phyloP scores from a whole-genome alignment of 208 protist genomes.

The Leishmania arabica region DNA sequence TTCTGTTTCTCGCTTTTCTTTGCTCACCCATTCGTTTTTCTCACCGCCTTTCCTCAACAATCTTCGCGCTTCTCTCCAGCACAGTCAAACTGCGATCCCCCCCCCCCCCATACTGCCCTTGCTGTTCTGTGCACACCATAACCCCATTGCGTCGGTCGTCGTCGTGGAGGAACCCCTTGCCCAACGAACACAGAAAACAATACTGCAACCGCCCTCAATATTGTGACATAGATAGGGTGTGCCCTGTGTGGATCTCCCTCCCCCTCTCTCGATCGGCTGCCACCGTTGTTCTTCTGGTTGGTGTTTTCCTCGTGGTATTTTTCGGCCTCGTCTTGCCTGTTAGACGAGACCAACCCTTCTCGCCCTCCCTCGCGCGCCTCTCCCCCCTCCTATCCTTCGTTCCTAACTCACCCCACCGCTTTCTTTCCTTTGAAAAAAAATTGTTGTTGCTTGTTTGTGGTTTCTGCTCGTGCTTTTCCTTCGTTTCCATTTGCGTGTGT shows the following conservation, averaged over 20 bases:
- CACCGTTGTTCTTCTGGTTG: neutral
- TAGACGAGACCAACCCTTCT: too few species aligned
- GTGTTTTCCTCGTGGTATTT: too few species aligned
- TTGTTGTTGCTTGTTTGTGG: neutral
- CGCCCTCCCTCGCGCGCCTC: too few species aligned
- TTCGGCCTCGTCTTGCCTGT: too few species aligned
- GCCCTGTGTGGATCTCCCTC: neutral
- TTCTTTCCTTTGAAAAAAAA: neutral
- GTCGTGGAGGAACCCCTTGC: neutral
- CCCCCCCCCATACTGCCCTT: neutral
- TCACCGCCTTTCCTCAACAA: neutral
- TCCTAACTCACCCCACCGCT: neutral
- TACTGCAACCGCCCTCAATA: neutral
- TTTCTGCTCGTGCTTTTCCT: neutral
- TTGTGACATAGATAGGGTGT: neutral
- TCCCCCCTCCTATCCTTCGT: neutral
- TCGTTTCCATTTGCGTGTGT: neutral
- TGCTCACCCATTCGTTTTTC: neutral
- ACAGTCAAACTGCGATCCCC: neutral
- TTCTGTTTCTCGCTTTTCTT: neutral
- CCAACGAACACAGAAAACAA: neutral
- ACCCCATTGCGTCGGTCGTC: neutral
- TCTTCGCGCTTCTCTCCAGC: conserved; percentile 1
- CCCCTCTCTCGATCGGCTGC: neutral
- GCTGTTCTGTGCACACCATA: neutral